Percentiles rank a stretch among this genome's conserved stretches.
Conservation (phyloP, 768 basidiomycete species). For the Podaxis sp. region DNA sequence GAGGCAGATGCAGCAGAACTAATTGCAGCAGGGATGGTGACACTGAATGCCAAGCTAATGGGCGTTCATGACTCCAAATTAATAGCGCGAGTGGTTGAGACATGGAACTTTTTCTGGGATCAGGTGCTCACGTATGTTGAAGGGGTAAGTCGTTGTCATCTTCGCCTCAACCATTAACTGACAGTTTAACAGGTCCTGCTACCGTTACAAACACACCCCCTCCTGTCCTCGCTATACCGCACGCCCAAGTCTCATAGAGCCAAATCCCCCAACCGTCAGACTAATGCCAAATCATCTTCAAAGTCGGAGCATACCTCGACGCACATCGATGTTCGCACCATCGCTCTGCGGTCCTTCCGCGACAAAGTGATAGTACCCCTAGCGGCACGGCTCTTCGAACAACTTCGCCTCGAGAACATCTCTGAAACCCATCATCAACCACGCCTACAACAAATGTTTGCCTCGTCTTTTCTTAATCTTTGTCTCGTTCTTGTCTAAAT, state of each 20-base stretch:
- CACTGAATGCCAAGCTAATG: conserved; percentile 80
- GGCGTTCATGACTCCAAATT: conserved; percentile 79
- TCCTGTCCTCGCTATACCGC: conserved; percentile 70
- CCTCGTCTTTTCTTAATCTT: conserved; percentile 18
- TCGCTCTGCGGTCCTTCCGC: conserved; percentile 79
- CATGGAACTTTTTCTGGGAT: conserved; percentile 95
- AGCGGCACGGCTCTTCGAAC: conserved; percentile 51
- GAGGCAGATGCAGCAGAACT: conserved; percentile 81
- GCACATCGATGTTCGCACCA: conserved; percentile 76
- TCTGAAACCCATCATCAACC: conserved; percentile 64
- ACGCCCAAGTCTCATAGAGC: conserved; percentile 56
- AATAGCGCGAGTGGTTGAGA: conserved; percentile 74
- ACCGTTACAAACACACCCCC: conserved; percentile 39
- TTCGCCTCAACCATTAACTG: conserved; percentile 7
- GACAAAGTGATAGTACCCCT: conserved; percentile 77
- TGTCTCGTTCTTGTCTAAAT: conserved; percentile 8
- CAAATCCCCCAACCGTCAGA: conserved; percentile 50
- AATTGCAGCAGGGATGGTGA: conserved; percentile 88
- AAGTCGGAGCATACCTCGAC: conserved; percentile 32
- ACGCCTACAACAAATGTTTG: conserved; percentile 78
- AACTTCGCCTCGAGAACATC: conserved; percentile 53
- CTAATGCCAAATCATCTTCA: conserved; percentile 39
- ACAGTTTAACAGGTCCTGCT: conserved; percentile 30
- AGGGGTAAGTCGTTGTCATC: conserved; percentile 55
- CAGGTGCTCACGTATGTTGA: conserved; percentile 85